Percentiles rank a stretch among this genome's conserved stretches.
Conservation (phyloP, 352 stramenopile genomes). For the Blastocystis sp. region DNA sequence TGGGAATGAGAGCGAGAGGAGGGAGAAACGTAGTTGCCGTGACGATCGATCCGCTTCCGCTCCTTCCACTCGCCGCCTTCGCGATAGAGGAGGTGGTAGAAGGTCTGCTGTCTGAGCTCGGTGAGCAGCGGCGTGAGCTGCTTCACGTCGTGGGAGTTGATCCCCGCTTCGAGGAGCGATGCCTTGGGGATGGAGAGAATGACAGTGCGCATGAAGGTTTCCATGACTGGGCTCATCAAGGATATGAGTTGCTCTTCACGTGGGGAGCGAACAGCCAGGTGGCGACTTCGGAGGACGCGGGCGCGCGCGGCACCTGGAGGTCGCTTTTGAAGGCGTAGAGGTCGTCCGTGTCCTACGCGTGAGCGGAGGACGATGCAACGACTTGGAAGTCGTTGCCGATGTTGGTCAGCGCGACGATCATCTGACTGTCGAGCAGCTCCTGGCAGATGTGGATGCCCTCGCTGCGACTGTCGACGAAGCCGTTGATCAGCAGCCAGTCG, state of each 20-base stretch:
- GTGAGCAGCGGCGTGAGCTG: constrained; percentile 26
- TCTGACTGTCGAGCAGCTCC: constrained; percentile 26
- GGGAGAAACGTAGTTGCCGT: constrained; percentile 42
- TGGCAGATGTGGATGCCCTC: constrained; percentile 46
- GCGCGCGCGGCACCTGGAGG: neutral
- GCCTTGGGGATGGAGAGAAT: constrained; percentile 68
- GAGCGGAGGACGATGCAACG: neutral
- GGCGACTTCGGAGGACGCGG: neutral
- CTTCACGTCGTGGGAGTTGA: constrained; percentile 20
- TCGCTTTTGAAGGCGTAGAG: constrained; percentile 66
- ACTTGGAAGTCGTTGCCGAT: neutral
- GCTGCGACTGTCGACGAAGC: constrained; percentile 50
- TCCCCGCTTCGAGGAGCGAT: constrained; percentile 45
- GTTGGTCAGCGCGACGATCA: constrained; percentile 26
- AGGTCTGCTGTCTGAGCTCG: constrained; percentile 57
- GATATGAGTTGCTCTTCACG: constrained; percentile 71
- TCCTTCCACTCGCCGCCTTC: constrained; percentile 38
- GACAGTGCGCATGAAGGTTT: constrained; percentile 38
- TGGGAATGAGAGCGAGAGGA: neutral
- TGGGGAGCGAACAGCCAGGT: constrained; percentile 56
- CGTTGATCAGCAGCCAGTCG: constrained; percentile 66
- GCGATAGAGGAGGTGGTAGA: constrained; percentile 66
- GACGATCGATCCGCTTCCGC: constrained; percentile 58
- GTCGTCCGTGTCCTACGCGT: constrained; percentile 44
- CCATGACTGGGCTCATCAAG: neutral